These are phyloP conservation scores for Hypoxylon sp. DNA, from an alignment of 2,329 filamentous ascomycete genomes.

Conservation along the genomic window DNA sequence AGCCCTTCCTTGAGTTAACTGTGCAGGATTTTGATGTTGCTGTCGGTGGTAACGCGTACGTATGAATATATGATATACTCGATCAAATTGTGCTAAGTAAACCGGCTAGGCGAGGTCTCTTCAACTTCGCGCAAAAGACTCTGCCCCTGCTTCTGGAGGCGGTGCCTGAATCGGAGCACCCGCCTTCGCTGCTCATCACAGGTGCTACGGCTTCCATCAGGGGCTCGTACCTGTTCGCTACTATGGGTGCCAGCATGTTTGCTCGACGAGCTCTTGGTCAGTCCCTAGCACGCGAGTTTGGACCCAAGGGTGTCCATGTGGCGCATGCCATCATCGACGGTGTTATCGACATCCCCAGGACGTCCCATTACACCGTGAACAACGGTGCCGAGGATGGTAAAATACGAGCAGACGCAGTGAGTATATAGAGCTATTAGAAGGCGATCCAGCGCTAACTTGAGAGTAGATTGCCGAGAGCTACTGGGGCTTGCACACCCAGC, in stretches of 20 bases:
- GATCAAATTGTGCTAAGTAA: constrained; percentile 28
- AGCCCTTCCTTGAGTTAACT: constrained; percentile 69
- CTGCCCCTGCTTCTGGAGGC: constrained; percentile 74
- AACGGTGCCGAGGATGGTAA: constrained; percentile 61
- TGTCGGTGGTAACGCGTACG: constrained; percentile 63
- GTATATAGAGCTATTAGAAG: constrained; percentile 46
- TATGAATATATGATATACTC: constrained; percentile 23
- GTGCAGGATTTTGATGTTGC: constrained; percentile 62
- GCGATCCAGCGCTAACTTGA: constrained; percentile 39
- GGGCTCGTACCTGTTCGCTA: constrained; percentile 70
- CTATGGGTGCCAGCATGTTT: constrained; percentile 78
- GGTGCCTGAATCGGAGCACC: constrained; percentile 62
- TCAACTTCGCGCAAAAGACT: constrained; percentile 74
- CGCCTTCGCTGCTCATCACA: constrained; percentile 79
- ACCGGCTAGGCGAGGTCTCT: constrained; percentile 66
- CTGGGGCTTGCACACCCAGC: constrained; percentile 79
- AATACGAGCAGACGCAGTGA: constrained; percentile 74
- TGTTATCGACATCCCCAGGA: constrained; percentile 78
- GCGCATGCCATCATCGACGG: constrained; percentile 80
- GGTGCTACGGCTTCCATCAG: constrained; percentile 79
- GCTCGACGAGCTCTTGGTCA: constrained; percentile 75
- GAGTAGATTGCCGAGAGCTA: constrained; percentile 78
- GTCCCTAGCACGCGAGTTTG: constrained; percentile 78
- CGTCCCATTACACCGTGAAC: constrained; percentile 61
- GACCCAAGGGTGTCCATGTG: constrained; percentile 79